Conservation (phyloP, 306 rosid genomes). For the Neltuma alba region DNA sequence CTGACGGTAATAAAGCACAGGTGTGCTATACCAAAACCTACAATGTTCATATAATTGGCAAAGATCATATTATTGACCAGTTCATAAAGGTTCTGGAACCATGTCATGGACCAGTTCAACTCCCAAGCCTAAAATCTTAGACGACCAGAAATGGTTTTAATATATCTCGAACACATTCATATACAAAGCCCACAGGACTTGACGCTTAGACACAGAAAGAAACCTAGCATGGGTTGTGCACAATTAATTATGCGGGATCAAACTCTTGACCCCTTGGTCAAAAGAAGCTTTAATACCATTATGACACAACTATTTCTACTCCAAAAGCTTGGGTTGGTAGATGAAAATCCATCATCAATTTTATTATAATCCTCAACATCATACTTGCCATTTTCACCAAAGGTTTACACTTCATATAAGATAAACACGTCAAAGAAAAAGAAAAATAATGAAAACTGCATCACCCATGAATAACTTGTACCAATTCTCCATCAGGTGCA, state of each 20-base stretch:
- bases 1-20: neutral
- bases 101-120: neutral
- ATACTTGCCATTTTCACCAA: neutral
- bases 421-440: neutral
- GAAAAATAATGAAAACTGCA: constrained; percentile 18
- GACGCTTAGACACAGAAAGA: neutral
- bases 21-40: neutral
- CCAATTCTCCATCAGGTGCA: constrained; percentile 49
- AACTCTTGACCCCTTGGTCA: neutral
- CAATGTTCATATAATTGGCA: neutral
- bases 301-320: neutral
- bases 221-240: too few relatives aligned
- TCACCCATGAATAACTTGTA: constrained; percentile 35
- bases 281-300: neutral
- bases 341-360: neutral
- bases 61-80: neutral
- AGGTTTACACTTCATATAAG: neutral
- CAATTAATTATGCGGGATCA: neutral
- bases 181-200: neutral
- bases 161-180: neutral
- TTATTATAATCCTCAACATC: neutral
- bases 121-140: neutral
- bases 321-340: neutral
- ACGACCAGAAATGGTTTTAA: neutral
- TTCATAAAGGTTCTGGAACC: neutral